Conservation (phyloP, 495 filamentous ascomycete species). For the Neurospora sp. region DNA sequence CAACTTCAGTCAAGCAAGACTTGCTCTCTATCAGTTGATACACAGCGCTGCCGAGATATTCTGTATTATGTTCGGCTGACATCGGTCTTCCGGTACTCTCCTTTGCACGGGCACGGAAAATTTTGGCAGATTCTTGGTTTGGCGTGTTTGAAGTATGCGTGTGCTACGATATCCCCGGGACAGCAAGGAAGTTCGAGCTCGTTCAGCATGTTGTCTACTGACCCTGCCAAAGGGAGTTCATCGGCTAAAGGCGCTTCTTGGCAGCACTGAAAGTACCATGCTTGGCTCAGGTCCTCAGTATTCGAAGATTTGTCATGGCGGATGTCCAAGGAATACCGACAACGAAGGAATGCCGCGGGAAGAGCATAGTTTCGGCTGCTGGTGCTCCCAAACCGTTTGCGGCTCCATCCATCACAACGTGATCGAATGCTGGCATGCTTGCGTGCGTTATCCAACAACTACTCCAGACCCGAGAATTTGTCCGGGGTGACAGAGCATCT, state of each 20-base stretch:
- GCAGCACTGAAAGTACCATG: neutral
- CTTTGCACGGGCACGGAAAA: neutral
- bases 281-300: neutral
- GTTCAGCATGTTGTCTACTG: neutral
- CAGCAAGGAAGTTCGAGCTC: neutral
- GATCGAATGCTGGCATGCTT: neutral
- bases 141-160: neutral
- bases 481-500: neutral
- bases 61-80: neutral
- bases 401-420: neutral
- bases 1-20: neutral
- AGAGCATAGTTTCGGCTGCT: neutral
- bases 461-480: neutral
- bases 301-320: neutral
- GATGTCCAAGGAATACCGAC: neutral
- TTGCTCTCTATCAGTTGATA: neutral
- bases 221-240: neutral
- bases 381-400: neutral
- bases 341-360: neutral
- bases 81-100: neutral
- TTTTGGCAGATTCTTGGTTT: neutral
- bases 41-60: neutral
- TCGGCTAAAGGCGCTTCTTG: neutral
- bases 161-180: neutral
- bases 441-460: neutral